Evolutionary conservation across 2,329 filamentous ascomycete genomes (phyloP), one percentile per base, ranked within the genome.

Genomic region (Verticillium nonalfalfae): DNA sequence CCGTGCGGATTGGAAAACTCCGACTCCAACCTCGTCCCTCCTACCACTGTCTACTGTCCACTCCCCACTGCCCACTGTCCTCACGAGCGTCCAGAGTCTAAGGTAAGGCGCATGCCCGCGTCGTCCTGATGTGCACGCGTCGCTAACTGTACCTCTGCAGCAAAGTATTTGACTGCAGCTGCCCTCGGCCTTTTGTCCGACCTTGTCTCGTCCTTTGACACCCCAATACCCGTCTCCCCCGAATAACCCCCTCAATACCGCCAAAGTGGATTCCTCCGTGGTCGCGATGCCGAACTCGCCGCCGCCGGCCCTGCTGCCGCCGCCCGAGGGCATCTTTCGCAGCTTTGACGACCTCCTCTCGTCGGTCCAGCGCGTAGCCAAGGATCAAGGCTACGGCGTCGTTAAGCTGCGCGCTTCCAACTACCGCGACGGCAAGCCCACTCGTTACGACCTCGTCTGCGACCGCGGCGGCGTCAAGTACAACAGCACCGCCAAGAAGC

Each of bases 391-490:
- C 57, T 87, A 86, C 65, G 83, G 83, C 45, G 83, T 87, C 14
- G 84, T 87, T 65, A 87, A 87, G 74, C 76, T 87, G 11, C 81
- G 84, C 39, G 83, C 84, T 5, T 86, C 83, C 68, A 87, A 87
- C 72, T 87, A 87, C 66, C 83, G 84, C 55, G 84, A 87, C 60
- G 81, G 82, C 63, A 86, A 86, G 67, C 83, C 84, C 1, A 86
- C 84, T 21, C 81, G 84, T 15, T 87, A 86, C 72, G 84, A 87
- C 65, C 76, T 87, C 11, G 84, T 87, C 38, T 87, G 84, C 72
- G 84, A 87, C 66, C 83, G 84, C 50, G 84, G 84, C 60, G 84
- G 84, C 63, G 84, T 87, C 69, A 87, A 86, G 73, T 87, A 87
- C 73, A 85, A 78, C 74, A 86, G 84, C 72, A 87, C 84, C 1